These are phyloP conservation scores for Aureobasidium musti DNA, from an alignment of 2,329 filamentous ascomycete genomes.

Conservation along the genomic window DNA sequence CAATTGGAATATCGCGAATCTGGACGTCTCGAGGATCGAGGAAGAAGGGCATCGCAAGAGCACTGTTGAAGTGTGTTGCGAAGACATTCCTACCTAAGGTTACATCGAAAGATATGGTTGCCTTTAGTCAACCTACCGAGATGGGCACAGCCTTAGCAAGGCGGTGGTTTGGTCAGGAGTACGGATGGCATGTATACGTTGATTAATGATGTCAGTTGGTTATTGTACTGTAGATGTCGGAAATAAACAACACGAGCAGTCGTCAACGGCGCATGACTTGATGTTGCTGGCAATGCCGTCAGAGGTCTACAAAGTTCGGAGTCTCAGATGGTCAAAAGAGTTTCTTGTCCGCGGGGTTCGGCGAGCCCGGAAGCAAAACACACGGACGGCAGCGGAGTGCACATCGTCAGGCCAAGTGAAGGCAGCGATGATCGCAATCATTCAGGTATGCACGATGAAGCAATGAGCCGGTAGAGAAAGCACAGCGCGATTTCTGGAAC, in stretches of 20 bases:
- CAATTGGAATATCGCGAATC: slow-evolving; percentile 65
- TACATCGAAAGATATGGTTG: slow-evolving; percentile 57
- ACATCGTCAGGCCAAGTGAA: background rate
- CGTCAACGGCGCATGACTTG: slow-evolving; percentile 15
- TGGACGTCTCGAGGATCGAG: slow-evolving; percentile 63
- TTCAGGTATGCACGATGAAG: slow-evolving; percentile 24
- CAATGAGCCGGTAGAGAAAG: slow-evolving; percentile 21
- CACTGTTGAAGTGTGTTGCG: slow-evolving; percentile 58
- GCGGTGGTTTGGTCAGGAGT: slow-evolving; percentile 58
- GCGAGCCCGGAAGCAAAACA: slow-evolving; percentile 2
- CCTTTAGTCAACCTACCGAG: slow-evolving; percentile 67
- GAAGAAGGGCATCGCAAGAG: slow-evolving; percentile 59
- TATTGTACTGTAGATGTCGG: background rate
- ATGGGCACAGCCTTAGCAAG: slow-evolving; percentile 60
- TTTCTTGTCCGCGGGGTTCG: slow-evolving; percentile 1
- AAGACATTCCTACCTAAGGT: slow-evolving; percentile 59
- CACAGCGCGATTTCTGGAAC: background rate
- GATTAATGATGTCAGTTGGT: slow-evolving; percentile 49
- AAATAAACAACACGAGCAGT: background rate
- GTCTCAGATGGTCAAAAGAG: background rate
- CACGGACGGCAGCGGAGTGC: background rate
- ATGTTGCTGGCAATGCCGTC: slow-evolving; percentile 9
- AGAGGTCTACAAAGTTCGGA: background rate
- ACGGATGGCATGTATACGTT: slow-evolving; percentile 63
- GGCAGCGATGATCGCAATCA: slow-evolving; percentile 5